Percentiles rank a stretch among this genome's conserved stretches.
phyloP scores from a whole-genome alignment of 495 filamentous ascomycete genomes.

The Penicillium flavigenum region DNA sequence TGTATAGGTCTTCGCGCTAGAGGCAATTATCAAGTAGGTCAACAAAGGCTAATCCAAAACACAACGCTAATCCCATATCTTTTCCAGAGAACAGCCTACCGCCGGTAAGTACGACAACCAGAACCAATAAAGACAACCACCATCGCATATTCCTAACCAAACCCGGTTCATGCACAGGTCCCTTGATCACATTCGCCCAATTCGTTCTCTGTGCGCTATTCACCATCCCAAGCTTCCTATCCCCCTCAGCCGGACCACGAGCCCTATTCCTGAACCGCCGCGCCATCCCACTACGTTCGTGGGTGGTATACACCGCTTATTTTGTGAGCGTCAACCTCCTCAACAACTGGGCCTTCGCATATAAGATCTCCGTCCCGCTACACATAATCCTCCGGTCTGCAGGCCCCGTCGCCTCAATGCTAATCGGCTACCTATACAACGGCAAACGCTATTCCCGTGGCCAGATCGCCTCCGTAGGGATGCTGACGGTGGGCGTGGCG shows the following conservation, averaged over 20 bases:
- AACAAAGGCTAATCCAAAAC: neutral
- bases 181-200: constrained; percentile 90
- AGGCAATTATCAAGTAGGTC: constrained; percentile 89
- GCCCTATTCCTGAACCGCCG: constrained; percentile 72
- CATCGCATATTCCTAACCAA: neutral
- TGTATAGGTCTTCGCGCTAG: constrained; percentile 80
- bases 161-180: constrained; percentile 49
- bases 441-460: constrained; percentile 78
- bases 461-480: constrained; percentile 73
- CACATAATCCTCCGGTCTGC: constrained; percentile 96
- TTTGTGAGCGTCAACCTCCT: constrained; percentile 91
- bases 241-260: constrained; percentile 58
- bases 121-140: neutral
- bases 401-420: constrained; percentile 90
- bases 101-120: constrained; percentile 29
- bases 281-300: constrained; percentile 78
- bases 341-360: constrained; percentile 98
- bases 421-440: constrained; percentile 73
- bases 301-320: constrained; percentile 83
- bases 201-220: constrained; percentile 78
- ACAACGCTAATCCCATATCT: constrained; percentile 15
- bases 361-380: constrained; percentile 92
- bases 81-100: constrained; percentile 36
- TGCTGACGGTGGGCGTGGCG: constrained; percentile 84
- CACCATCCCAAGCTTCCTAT: constrained; percentile 67